A percentile compares a stretch with the other conserved stretches of the same genome.
phyloP scores from a whole-genome alignment of 257 asterid species.

The Jasminum sambac region DNA sequence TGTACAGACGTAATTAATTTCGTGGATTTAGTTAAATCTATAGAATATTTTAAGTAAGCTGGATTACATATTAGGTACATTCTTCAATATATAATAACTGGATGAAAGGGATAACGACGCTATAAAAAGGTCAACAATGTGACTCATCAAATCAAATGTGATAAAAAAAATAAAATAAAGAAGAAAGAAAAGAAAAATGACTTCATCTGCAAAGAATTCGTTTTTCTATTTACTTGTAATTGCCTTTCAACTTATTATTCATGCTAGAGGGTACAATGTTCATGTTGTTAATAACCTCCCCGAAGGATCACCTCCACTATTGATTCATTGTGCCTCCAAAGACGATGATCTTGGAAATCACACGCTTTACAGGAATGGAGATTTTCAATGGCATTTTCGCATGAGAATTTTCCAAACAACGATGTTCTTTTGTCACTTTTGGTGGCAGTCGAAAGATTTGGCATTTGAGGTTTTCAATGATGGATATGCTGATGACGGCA shows the following conservation, averaged over 20 bases:
- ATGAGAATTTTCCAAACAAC: background rate
- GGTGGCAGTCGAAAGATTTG: background rate
- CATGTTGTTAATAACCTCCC: constrained; percentile 12
- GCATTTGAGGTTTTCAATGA: constrained; percentile 4
- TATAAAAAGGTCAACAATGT: too few species aligned
- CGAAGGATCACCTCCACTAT: background rate
- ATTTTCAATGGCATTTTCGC: constrained; percentile 1
- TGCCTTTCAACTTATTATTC: background rate
- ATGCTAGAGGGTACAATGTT: background rate
- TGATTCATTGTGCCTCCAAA: constrained; percentile 9
- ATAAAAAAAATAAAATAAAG: too few species aligned
- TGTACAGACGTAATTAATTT: too few species aligned
- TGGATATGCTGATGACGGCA: background rate
- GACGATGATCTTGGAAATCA: constrained; percentile 13
- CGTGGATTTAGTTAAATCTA: too few species aligned
- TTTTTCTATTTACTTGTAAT: background rate
- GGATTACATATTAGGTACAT: too few species aligned
- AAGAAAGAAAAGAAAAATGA: too few species aligned
- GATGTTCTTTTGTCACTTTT: constrained; percentile 10
- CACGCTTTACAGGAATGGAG: background rate
- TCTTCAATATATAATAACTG: too few species aligned
- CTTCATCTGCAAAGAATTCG: background rate
- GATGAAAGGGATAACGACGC: too few species aligned
- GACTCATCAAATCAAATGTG: too few species aligned
- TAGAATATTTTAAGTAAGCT: too few species aligned